phyloP scores from a whole-genome alignment of 2,329 filamentous ascomycete species.

The Acrocalymma vagum region DNA sequence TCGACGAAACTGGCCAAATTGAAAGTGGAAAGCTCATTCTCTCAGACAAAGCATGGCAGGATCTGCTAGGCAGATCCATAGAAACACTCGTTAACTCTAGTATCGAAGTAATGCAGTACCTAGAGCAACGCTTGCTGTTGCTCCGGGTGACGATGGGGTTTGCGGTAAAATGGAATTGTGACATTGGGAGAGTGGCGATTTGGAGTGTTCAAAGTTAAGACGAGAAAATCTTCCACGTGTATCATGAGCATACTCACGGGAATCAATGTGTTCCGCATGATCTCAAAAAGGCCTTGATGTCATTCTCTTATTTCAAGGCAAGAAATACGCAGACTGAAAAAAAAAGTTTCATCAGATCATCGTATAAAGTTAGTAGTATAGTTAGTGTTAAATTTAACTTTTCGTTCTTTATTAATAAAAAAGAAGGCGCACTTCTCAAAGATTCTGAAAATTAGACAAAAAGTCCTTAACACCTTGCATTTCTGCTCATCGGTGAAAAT shows the following conservation, averaged over 20 bases:
- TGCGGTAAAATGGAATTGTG: conserved; percentile 57
- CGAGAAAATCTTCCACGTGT: conserved; percentile 20
- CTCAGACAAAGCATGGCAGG: conserved; percentile 61
- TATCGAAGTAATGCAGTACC: conserved; percentile 52
- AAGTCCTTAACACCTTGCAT: too few relatives aligned
- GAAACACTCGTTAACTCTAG: conserved; percentile 53
- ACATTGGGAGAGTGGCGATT: conserved; percentile 38
- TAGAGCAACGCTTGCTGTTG: conserved; percentile 63
- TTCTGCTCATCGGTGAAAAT: too few relatives aligned
- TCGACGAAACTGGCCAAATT: conserved; percentile 66
- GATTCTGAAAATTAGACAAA: too few relatives aligned
- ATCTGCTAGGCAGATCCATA: conserved; percentile 56
- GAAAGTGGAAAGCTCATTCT: conserved; percentile 62
- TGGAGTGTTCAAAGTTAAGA: conserved; percentile 38
- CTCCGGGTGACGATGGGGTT: conserved; percentile 64
- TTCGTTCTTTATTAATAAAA: too few relatives aligned
- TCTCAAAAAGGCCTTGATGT: too few relatives aligned
- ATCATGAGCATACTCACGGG: conserved; percentile 31
- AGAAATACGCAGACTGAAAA: too few relatives aligned
- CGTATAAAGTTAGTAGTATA: too few relatives aligned
- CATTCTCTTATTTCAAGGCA: too few relatives aligned
- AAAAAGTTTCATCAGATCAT: too few relatives aligned
- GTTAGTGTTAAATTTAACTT: too few relatives aligned
- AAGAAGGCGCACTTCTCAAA: too few relatives aligned
- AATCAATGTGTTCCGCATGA: too few relatives aligned